Percentiles rank a stretch among this genome's conserved stretches.
Evolutionary conservation across 805 yeast species (phyloP).

Genomic region (Cyberlindnera sargentensis): DNA sequence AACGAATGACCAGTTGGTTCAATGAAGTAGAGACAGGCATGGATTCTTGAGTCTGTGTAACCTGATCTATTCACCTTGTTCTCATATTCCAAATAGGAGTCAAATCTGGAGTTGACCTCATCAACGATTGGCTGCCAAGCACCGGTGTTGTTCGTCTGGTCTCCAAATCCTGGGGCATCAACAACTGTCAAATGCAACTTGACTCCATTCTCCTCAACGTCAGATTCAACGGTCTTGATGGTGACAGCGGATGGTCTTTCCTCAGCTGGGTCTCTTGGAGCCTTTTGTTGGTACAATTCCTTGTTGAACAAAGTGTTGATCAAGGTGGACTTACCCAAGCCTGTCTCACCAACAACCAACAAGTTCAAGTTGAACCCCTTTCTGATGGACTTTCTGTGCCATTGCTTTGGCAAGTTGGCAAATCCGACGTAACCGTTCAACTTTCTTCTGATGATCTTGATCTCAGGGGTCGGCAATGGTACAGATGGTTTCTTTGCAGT

Average conservation of each 20-base stretch:
- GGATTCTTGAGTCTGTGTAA: slow-evolving; percentile 77
- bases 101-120: slow-evolving; percentile 81
- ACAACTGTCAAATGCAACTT: slow-evolving; percentile 76
- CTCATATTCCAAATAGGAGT: slow-evolving; percentile 83
- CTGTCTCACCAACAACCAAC: slow-evolving; percentile 86
- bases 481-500: too few species aligned
- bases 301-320: slow-evolving; percentile 83
- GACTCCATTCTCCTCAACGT: slow-evolving; percentile 92
- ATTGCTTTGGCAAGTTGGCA: slow-evolving; percentile 95
- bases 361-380: slow-evolving; percentile 86
- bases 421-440: slow-evolving; percentile 93
- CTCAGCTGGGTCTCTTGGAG: slow-evolving; percentile 33
- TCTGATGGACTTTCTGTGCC: slow-evolving; percentile 91
- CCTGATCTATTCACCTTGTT: slow-evolving; percentile 69
- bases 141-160: slow-evolving; percentile 69
- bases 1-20: slow-evolving; percentile 96
- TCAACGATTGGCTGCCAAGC: slow-evolving; percentile 89
- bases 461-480: slow-evolving; percentile 28
- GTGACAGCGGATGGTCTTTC: slow-evolving; percentile 42
- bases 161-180: slow-evolving; percentile 94
- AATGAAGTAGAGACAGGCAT: slow-evolving; percentile 88
- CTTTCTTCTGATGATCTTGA: slow-evolving; percentile 70
- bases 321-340: slow-evolving; percentile 89
- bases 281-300: slow-evolving; percentile 42
- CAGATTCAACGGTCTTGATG: slow-evolving; percentile 55